Evolutionary conservation across 78 protist species (phyloP), one percentile per base, ranked within the genome.

Genomic region (Speleostelium caveatum): DNA sequence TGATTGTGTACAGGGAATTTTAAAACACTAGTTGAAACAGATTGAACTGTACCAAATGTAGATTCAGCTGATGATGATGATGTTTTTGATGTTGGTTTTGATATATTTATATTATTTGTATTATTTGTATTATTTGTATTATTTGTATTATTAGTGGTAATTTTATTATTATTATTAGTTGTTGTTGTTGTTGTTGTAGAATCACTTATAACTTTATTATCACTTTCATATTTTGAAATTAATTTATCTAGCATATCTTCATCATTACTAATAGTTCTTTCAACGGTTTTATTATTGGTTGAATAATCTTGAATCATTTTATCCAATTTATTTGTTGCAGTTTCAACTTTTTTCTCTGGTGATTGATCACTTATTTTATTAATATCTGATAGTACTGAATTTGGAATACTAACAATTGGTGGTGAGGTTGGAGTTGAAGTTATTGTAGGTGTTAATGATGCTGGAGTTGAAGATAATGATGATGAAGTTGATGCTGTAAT

Each of bases 311-410:
- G 42, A 26, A 78, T 78, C 75, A 78, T 66, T 35, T 78, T 75
- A 26, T 78, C 73, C 19, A 78, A 36, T 36, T 63, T 66, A 17
- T 56, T 32, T 22, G 87, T 26, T 5, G 87, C 87, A 78, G 35
- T 53, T 33, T 53, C 66, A n/a, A 74, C 83, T 61, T 58, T 22
- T 58, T 74, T 39, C 33, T 8, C 26, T 53, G 41, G 78, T 17
- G 63, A 51, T 16, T 72, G 58, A 32, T 42, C 78, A 22, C 51
- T 45, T 6, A 45, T 6, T 72, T 72, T 33, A 3, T 3, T 17
- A 22, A 72, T 72, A 53, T 45, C 39, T 17, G 78, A 72, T 53
- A 72, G 22, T 10, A 72, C 8, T 21, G 59, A 55, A 33, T 72
- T 36, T 72, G 78, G 78, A 51, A 72, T 72, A 4, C n/a, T 6